Percentiles rank a stretch among this genome's conserved stretches.
Conservation (phyloP, 495 filamentous ascomycete genomes). For the Filosporella fistucella region DNA sequence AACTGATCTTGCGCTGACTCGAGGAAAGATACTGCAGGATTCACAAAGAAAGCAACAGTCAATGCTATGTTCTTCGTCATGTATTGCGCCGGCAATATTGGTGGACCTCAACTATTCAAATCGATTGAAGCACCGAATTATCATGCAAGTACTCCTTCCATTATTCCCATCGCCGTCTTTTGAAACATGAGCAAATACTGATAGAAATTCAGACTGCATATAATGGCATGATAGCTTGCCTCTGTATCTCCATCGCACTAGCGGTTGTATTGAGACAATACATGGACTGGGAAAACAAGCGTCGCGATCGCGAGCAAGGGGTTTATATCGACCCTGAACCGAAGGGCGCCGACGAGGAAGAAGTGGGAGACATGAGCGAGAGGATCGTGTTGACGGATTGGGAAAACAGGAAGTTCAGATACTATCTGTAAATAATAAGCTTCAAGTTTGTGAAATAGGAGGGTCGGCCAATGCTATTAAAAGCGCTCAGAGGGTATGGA, state of each 20-base stretch:
- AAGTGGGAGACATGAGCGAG: background rate
- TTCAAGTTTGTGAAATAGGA: too few relatives aligned
- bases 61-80: background rate
- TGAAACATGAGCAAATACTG: background rate
- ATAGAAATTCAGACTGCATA: background rate
- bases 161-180: background rate
- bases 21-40: background rate
- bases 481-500: too few relatives aligned
- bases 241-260: background rate
- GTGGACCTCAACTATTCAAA: background rate
- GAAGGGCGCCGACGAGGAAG: background rate
- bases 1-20: background rate
- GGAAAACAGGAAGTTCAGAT: slow-evolving; percentile 1
- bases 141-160: background rate
- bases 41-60: slow-evolving; percentile 1
- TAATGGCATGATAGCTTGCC: slow-evolving; percentile 1
- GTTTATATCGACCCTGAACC: slow-evolving; percentile 1
- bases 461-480: too few relatives aligned
- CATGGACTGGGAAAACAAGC: slow-evolving; percentile 3
- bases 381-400: background rate
- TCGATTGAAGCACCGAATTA: background rate
- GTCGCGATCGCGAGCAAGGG: background rate
- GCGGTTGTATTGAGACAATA: slow-evolving; percentile 1
- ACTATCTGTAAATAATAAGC: slow-evolving; percentile 3
- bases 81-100: slow-evolving; percentile 1